Percentiles rank a stretch among this genome's conserved stretches.
Evolutionary conservation across 2,329 filamentous ascomycete genomes (phyloP).

Genomic region (Beauveria caledonica): DNA sequence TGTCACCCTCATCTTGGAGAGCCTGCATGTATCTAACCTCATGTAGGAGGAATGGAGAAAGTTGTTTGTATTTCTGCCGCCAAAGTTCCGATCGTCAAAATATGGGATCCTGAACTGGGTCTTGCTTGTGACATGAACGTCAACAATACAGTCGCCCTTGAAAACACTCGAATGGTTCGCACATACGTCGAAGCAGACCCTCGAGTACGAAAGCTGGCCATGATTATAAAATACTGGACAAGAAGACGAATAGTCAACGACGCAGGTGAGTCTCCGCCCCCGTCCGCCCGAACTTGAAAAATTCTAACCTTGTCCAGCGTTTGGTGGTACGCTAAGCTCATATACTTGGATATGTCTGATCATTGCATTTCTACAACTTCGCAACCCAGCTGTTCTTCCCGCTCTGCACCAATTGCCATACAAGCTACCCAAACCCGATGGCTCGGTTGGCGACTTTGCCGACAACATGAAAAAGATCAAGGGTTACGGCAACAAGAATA

Average conservation of each 20-base stretch:
- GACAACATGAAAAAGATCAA: conserved; percentile 71
- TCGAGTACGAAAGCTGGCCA: conserved; percentile 81
- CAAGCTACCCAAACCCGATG: conserved; percentile 47
- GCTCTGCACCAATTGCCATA: conserved; percentile 64
- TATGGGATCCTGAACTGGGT: conserved; percentile 89
- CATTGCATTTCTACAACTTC: conserved; percentile 87
- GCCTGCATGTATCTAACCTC: conserved; percentile 24
- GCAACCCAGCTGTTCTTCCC: conserved; percentile 75
- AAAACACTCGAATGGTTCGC: conserved; percentile 96
- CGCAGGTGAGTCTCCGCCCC: conserved; percentile 60
- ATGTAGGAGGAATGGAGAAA: conserved; percentile 86
- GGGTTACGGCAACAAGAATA: conserved; percentile 71
- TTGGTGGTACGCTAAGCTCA: conserved; percentile 89
- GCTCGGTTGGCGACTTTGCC: conserved; percentile 68
- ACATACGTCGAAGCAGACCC: conserved; percentile 93
- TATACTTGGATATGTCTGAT: conserved; percentile 99
- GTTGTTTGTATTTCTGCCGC: conserved; percentile 91
- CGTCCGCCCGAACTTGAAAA: background rate
- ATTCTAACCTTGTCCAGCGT: conserved; percentile 46
- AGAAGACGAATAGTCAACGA: conserved; percentile 89
- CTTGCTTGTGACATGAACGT: conserved; percentile 97
- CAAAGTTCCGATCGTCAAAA: conserved; percentile 97
- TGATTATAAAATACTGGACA: conserved; percentile 98
- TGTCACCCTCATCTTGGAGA: conserved; percentile 13
- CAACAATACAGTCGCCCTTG: conserved; percentile 89